Base-by-base conservation (phyloP, 2,329 filamentous ascomycete genomes). In the Lecanicillium sp. region DNA sequence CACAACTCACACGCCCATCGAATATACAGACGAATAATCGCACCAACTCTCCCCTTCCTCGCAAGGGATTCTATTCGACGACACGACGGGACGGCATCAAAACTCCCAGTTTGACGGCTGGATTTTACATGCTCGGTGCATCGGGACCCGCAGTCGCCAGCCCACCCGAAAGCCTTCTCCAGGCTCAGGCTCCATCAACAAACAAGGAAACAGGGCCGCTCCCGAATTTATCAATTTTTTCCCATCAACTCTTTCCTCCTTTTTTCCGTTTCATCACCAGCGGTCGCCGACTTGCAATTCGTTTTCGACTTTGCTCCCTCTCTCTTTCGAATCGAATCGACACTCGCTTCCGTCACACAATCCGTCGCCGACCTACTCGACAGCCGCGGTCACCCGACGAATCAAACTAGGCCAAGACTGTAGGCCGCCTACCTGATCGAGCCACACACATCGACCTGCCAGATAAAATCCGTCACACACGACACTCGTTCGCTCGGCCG, bases 131-230 rank as follows among this genome's bases (percentile, higher is more conserved):
- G 29, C 14, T 29, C 26, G 7, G 20, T 36, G n/a, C 30, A 9
- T 32, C 30, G n/a, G 30, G 41, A 44, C 41, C 41, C 41, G 41
- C 41, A 44, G 23, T 26, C 41, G 15, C 41, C 23, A 26, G 10
- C 14, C 41, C 41, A 33, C 41, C 15, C 29, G 21, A 44, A n/a
- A 44, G 30, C 21, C 29, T 44, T 36, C 12, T 35, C 32, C 30
- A 17, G 30, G 42, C 32, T 36, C 30, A 17, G 30, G 42, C 32
- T 36, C 23, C 30, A 27, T 37, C 32, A 38, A 29, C 20, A 40
- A 27, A 15, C 26, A 21, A 47, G 36, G 20, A 46, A 26, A 30
- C 17, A 24, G 2, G 27, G 19, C 20, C 19, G 19, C 11, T 20
- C 7, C 9, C 24, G 11, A 20, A 26, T 14, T 26, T 33, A n/a